phyloP scores from a whole-genome alignment of 371 early-diverging fungal genomes.

The Catenaria anguillulae region DNA sequence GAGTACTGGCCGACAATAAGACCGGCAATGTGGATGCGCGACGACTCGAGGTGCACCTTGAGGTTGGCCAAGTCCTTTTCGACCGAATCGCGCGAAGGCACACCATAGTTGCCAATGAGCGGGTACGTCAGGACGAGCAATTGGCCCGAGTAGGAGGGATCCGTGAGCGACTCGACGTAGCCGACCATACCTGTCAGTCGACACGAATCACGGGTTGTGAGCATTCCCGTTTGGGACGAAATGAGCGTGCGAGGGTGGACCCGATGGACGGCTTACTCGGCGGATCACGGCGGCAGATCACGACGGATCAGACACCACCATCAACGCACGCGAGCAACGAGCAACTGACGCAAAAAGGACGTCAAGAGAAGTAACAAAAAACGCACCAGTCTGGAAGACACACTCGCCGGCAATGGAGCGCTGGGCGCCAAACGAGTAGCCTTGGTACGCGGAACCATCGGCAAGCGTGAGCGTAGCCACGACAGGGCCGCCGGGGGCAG shows the following conservation, averaged over 20 bases:
- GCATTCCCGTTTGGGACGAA: no score
- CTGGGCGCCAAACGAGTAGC: slow-evolving; percentile 88
- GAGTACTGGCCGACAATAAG: slow-evolving; percentile 81
- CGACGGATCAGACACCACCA: no score
- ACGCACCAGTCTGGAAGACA: slow-evolving; percentile 90
- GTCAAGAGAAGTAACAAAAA: not conserved
- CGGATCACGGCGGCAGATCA: no score
- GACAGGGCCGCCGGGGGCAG: not conserved
- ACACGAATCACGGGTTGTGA: no score
- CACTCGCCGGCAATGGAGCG: slow-evolving; percentile 83
- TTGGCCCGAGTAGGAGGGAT: slow-evolving; percentile 92
- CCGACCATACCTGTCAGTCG: slow-evolving; percentile 56
- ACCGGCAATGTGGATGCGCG: slow-evolving; percentile 75
- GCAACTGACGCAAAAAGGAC: no score
- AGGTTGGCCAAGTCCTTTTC: slow-evolving; percentile 63
- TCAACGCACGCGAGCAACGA: no score
- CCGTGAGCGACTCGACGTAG: slow-evolving; percentile 90
- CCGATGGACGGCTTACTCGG: no score
- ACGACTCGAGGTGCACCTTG: slow-evolving; percentile 80
- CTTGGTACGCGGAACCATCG: slow-evolving; percentile 74
- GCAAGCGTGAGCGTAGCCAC: slow-evolving; percentile 56
- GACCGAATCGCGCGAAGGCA: slow-evolving; percentile 60
- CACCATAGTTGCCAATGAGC: slow-evolving; percentile 91
- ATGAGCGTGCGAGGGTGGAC: no score
- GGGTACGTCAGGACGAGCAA: slow-evolving; percentile 90